These are phyloP conservation scores for Xylaria sp. DNA, from an alignment of 2,329 filamentous ascomycete species.

Conservation along the genomic window DNA sequence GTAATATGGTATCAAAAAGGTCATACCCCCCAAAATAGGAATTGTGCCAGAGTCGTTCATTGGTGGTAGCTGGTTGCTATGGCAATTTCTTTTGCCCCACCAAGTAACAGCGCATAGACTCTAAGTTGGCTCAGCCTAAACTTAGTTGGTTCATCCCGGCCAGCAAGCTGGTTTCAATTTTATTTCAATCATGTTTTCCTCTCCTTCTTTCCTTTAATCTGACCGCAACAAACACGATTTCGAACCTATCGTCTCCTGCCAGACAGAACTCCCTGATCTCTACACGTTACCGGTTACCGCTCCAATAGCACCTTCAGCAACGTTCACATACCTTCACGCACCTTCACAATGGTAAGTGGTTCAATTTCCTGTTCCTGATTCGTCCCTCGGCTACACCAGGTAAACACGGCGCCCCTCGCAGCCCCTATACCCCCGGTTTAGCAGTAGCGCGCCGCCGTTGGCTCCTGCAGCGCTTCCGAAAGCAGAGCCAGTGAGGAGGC, in stretches of 20 bases:
- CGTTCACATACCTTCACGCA: conserved; percentile 1
- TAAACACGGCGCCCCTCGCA: conserved; percentile 47
- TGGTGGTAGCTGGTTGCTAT: conserved; percentile 43
- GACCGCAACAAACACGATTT: conserved; percentile 44
- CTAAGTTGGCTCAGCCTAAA: conserved; percentile 24
- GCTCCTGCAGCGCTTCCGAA: conserved; percentile 29
- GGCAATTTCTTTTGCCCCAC: conserved; percentile 44
- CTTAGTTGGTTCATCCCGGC: conserved; percentile 36
- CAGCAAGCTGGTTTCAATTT: conserved; percentile 40
- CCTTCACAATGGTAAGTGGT: conserved; percentile 46
- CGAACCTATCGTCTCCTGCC: conserved; percentile 35
- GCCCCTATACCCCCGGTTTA: conserved; percentile 47
- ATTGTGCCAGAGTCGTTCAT: neutral
- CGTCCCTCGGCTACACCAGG: conserved; percentile 27
- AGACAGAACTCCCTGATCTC: conserved; percentile 23
- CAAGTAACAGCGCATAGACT: conserved; percentile 27
- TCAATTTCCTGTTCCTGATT: conserved; percentile 26
- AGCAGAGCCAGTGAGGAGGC: conserved; percentile 39
- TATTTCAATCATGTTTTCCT: conserved; percentile 34
- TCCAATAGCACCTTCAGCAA: neutral
- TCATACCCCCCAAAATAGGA: too few species aligned
- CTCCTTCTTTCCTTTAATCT: conserved; percentile 31
- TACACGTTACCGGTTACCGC: conserved; percentile 9
- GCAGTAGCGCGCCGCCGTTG: conserved; percentile 43
- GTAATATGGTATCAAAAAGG: too few species aligned